Evolutionary conservation across 1,284 basidiomycete genomes (phyloP), one percentile per base, ranked within the genome.

Genomic region (Sporisorium reilianum): DNA sequence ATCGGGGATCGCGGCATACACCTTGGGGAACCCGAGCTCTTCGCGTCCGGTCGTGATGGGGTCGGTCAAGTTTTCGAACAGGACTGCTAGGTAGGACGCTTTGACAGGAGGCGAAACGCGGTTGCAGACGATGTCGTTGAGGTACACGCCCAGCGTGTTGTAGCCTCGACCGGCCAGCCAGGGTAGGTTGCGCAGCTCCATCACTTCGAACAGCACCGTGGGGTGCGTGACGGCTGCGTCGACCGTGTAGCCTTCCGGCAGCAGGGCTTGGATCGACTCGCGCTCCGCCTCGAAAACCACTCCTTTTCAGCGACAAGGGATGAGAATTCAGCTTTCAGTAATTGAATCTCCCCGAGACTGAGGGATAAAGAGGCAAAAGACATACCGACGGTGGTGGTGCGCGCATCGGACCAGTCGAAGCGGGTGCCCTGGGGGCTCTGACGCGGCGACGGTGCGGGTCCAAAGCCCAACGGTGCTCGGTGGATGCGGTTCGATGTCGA

Each of bases 131-230:
- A 80, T 59, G 34, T 81, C 68, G 49, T 63, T 72, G 28, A 72
- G 67, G 52, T 80, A 80, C 4, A 81, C 63, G 25, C 80, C 80
- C 38, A 68, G 64, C 5, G 79, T 81, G 55, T 81, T 81, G 64
- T 81, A 81, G 2, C 80, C 80, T 45, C 80, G 45, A 14, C 79
- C 79, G 18, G 71, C 75, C 5, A 81, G 69, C 80, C 80, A 81
- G 12, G 79, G 79, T 1, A 81, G 57, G 10, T 81, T 81, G 32
- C 79, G 64, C 6, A 81, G 59, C n/a, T 79, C 60, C 77, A 81
- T 80, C n/a, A 67, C 62, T 42, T 81, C 77, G 61, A 79, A 80
- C 16, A 80, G 46, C 23, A 80, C 59, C 3, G 72, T 75, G 5
- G 77, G 51, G 18, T 30, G 23, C 3, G 18, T 11, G 44, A 55